Evolutionary conservation across 202 grass and related monocot genomes (phyloP), one percentile per base, ranked within the genome.

Genomic region (Schoenoplectus tabernaemontani): DNA sequence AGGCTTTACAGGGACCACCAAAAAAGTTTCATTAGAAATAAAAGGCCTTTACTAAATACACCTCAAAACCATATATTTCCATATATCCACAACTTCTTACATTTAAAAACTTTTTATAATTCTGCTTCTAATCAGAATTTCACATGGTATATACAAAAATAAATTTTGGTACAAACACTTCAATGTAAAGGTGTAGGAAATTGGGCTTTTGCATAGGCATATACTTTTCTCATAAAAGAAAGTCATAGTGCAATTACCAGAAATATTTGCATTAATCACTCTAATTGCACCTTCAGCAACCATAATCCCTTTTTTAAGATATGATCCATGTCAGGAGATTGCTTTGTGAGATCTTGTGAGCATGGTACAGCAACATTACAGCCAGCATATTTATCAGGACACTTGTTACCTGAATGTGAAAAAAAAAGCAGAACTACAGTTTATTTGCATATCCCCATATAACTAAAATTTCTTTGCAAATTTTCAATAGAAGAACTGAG

Each of bases 321-420:
- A 19, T 80, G 65, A 83, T 93, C 87, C 67, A 62, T 57, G 17
- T 56, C 23, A 15, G 19, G 15, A 78, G 85, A 85, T 53, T 82
- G 32, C 9, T 91, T 90, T 39, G 77, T 32, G 37, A 67, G 46
- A 26, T 57, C 46, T 39, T 64, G 41, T 53, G 57, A 77, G 82
- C 51, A 87, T 83, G 83, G 81, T 70, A 74, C n/a, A 36, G 42
- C 70, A 59, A 53, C 28, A 84, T 87, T 68, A 83, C 54, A 87
- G 84, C 84, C 65, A 47, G 82, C 72, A 72, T 79, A 77, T 74
- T 87, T 63, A 70, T 50, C 87, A 78, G 85, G 80, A 81, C 82
- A 91, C 54, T 91, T 87, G 84, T 89, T 83, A 93, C 93, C 85
- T 97, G 79, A 64, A 82, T 8, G 26, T 17, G 44, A n/a, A n/a